Evolutionary conservation across 192 early-diverging fungal genomes (phyloP).

Genomic region (Coemansia sp.): DNA sequence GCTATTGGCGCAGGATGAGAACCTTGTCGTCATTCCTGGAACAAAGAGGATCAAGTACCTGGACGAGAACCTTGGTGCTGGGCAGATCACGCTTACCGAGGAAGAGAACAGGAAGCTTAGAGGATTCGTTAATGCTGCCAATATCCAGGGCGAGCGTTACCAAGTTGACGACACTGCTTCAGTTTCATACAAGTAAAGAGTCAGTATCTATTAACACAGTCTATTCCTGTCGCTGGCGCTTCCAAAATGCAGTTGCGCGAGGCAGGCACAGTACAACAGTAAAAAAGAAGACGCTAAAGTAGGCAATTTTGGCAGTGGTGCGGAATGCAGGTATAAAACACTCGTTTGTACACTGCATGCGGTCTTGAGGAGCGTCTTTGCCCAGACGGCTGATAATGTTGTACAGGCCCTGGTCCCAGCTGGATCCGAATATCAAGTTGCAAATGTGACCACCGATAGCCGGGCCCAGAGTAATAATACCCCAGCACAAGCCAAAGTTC

Average conservation of each 20-base stretch:
- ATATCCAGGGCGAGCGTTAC: slow-evolving; percentile 38
- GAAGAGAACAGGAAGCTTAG: slow-evolving; percentile 38
- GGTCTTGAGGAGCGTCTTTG: slow-evolving; percentile 12
- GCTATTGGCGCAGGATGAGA: slow-evolving; percentile 59
- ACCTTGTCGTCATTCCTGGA: slow-evolving; percentile 62
- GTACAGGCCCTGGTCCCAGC: slow-evolving; percentile 55
- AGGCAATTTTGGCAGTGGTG: slow-evolving; percentile 31
- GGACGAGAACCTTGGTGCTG: slow-evolving; percentile 40
- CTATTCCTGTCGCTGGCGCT: slow-evolving; percentile 6
- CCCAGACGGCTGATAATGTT: slow-evolving; percentile 23
- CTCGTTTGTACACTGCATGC: slow-evolving; percentile 28
- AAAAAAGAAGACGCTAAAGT: slow-evolving; percentile 41
- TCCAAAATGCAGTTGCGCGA: slow-evolving; percentile 13
- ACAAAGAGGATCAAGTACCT: slow-evolving; percentile 59
- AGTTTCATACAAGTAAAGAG: too few species aligned
- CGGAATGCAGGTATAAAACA: slow-evolving; percentile 53
- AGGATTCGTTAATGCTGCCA: slow-evolving; percentile 23
- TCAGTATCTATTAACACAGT: not conserved
- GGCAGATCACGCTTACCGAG: slow-evolving; percentile 33
- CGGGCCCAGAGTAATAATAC: slow-evolving; percentile 60
- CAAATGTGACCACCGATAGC: slow-evolving; percentile 68
- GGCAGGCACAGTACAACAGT: slow-evolving; percentile 34
- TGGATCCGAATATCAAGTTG: slow-evolving; percentile 64
- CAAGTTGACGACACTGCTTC: not conserved
- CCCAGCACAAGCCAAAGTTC: slow-evolving; percentile 61